Evolutionary conservation across 1,284 basidiomycete genomes (phyloP), one percentile per base, ranked within the genome.

Genomic region (Stereum hirsutum): DNA sequence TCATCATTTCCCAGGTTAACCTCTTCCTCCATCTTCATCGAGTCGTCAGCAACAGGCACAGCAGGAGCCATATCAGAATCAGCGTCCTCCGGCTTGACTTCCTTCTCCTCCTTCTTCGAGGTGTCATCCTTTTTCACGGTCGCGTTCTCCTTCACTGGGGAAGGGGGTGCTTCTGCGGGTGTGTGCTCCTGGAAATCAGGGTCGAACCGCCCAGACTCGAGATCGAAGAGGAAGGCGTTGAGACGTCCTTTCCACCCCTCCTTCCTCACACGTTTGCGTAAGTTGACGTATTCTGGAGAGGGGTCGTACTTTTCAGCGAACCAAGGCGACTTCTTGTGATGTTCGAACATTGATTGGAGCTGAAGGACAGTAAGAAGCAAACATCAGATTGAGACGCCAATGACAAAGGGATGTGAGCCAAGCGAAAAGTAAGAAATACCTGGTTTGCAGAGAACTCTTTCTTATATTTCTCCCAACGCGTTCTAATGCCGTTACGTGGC

Each of bases 231-330:
- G 62, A 94, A 95, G 36, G 68, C 62, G 51, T 79, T 73, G 41
- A 84, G 63, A 51, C 80, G 74, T 21, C 82, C 81, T 55, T 75
- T 79, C 76, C 89, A 87, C 6, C 89, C 91, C 53, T 86, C 79
- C 59, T 78, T 82, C 60, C 85, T 78, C 47, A 91, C 75, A 52
- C 89, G 74, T 47, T 69, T 70, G 52, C 93, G 81, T 57, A 91
- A 66, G 36, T 72, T 70, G 42, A 73, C 70, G 55, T 73, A 75
- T 53, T 89, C 85, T 39, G 77, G 66, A 17, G 76, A 62, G 42
- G 82, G 81, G 44, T 89, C 87, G 66, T 97, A 97, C 61, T 89
- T 89, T 69, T 97, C 93, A 47, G 81, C 78, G 68, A 95, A 96
- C 93, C 93, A 97, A 7, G 87, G 83, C 17, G 88, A 89, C 57